A percentile compares a stretch with the other conserved stretches of the same genome.
Evolutionary conservation across 2,329 filamentous ascomycete genomes (phyloP).

Genomic region (Venturia pyrina): DNA sequence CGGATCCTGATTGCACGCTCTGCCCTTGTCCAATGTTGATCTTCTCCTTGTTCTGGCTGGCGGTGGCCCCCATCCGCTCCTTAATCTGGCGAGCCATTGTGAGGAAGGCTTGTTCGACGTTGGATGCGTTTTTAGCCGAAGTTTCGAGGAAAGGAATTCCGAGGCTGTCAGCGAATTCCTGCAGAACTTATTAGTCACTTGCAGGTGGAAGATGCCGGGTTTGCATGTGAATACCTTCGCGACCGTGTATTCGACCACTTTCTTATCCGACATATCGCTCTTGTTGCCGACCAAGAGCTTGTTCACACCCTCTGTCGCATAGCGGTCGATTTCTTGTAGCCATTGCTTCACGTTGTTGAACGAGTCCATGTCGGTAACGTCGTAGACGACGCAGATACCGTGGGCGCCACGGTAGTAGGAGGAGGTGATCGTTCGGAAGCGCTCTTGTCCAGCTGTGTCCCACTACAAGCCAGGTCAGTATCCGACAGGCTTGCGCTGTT

Average conservation of each 20-base stretch:
- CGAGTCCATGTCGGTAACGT: slow-evolving; percentile 99
- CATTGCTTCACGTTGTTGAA: slow-evolving; percentile 99
- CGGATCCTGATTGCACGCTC: slow-evolving; percentile 79
- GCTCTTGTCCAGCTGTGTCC: slow-evolving; percentile 98
- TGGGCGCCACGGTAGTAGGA: slow-evolving; percentile 99
- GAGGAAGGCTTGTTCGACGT: slow-evolving; percentile 98
- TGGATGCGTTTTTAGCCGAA: slow-evolving; percentile 98
- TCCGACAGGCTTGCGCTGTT: not conserved
- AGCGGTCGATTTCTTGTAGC: slow-evolving; percentile 98
- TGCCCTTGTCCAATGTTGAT: slow-evolving; percentile 93
- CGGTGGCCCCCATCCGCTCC: slow-evolving; percentile 96
- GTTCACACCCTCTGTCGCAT: slow-evolving; percentile 98
- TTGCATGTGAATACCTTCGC: slow-evolving; percentile 63
- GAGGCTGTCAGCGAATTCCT: slow-evolving; percentile 98
- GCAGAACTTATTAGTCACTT: slow-evolving; percentile 11
- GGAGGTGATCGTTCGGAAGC: slow-evolving; percentile 98
- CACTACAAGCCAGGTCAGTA: slow-evolving; percentile 48
- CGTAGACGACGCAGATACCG: slow-evolving; percentile 99
- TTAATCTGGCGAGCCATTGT: slow-evolving; percentile 99
- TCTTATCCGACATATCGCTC: slow-evolving; percentile 99
- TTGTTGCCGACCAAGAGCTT: slow-evolving; percentile 99
- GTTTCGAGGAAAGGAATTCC: slow-evolving; percentile 99
- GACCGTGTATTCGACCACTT: slow-evolving; percentile 98
- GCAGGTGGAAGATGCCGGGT: not conserved
- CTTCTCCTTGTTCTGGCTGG: slow-evolving; percentile 96